These are phyloP conservation scores for Corymbia calophylla DNA, from an alignment of 441 rosid genomes.

Conservation along the genomic window DNA sequence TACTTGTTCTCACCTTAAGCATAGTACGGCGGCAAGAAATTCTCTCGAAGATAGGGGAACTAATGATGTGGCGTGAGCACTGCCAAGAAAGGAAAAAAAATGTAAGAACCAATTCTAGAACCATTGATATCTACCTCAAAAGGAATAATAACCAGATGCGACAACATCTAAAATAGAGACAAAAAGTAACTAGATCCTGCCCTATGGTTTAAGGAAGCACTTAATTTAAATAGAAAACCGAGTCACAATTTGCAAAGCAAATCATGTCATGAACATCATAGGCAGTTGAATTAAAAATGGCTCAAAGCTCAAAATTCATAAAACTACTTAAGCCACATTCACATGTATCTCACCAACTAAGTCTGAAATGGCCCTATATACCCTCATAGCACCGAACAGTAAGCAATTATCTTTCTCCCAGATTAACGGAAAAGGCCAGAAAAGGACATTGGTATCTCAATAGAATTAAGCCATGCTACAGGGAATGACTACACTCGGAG, in stretches of 20 bases:
- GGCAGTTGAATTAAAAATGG: not conserved
- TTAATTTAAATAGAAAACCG: not conserved
- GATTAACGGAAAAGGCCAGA: not conserved
- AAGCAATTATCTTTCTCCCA: not conserved
- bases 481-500: not conserved
- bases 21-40: slow-evolving; percentile 20
- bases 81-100: slow-evolving; percentile 19
- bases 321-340: not conserved
- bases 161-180: not conserved
- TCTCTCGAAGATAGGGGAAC: slow-evolving; percentile 25
- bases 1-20: slow-evolving; percentile 30
- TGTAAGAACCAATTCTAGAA: not conserved
- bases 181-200: not conserved
- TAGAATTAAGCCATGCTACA: not conserved
- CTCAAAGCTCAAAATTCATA: not conserved
- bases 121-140: not conserved
- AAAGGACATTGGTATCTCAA: not conserved
- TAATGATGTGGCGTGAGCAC: slow-evolving; percentile 76
- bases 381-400: not conserved
- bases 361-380: not conserved
- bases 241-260: not conserved
- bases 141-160: not conserved
- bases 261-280: not conserved
- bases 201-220: not conserved
- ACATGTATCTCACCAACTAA: not conserved